A percentile compares a stretch with the other conserved stretches of the same genome.
These are phyloP conservation scores for Aspergillus carbonarius DNA, from an alignment of 2,329 filamentous ascomycete species.

Conservation along the genomic window DNA sequence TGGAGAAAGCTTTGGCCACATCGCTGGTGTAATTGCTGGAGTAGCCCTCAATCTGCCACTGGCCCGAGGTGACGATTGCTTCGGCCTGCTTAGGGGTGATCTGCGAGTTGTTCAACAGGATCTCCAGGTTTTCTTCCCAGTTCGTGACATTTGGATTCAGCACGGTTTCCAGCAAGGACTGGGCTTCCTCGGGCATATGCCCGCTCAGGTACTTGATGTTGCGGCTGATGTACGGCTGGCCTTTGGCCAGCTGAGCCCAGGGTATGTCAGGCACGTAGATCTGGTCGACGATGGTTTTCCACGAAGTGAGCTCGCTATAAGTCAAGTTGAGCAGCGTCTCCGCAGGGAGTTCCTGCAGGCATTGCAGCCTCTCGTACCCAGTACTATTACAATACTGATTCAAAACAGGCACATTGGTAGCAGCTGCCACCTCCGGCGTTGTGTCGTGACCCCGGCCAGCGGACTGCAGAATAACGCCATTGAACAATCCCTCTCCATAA, in stretches of 20 bases:
- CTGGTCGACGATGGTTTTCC: constrained; percentile 60
- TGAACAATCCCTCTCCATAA: constrained; percentile 13
- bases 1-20: neutral
- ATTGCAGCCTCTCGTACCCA: constrained; percentile 50
- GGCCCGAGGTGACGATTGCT: constrained; percentile 43
- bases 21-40: constrained; percentile 52
- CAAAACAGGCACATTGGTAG: constrained; percentile 55
- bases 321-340: constrained; percentile 9
- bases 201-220: constrained; percentile 34
- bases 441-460: constrained; percentile 57
- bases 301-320: constrained; percentile 33
- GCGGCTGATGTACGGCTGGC: constrained; percentile 46
- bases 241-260: constrained; percentile 46
- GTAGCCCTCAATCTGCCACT: constrained; percentile 48
- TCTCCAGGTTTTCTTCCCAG: constrained; percentile 44
- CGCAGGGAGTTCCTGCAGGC: constrained; percentile 50
- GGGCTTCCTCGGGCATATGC: constrained; percentile 56
- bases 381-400: constrained; percentile 56
- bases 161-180: constrained; percentile 54
- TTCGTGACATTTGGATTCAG: constrained; percentile 43
- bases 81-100: constrained; percentile 48
- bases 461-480: constrained; percentile 20
- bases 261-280: constrained; percentile 54
- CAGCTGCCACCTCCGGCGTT: constrained; percentile 33
- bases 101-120: constrained; percentile 31